Evolutionary conservation across 2,329 filamentous ascomycete genomes (phyloP), one percentile per base, ranked within the genome.

Genomic region (Aspergillus sp.): DNA sequence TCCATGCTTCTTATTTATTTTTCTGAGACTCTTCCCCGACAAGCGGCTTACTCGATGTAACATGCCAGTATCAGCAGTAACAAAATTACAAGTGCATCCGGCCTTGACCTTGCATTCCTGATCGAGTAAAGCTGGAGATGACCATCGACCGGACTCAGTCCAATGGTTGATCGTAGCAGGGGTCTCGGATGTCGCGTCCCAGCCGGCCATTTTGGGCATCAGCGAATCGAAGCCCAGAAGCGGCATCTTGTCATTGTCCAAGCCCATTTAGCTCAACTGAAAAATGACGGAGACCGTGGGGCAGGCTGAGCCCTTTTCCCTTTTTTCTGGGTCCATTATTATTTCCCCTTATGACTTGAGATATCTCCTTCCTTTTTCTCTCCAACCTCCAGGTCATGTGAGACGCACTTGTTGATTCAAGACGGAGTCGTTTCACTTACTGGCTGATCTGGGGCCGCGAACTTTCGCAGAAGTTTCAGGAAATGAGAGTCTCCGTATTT

Each of bases 101-200:
- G 40, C 30, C 30, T 61, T 62, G 55, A 53, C 58, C 58, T 60
- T 61, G 64, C 67, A 66, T 67, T 61, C 59, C 57, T 49, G 24
- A 67, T 69, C 64, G 56, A 61, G 66, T 70, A 72, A 71, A 64
- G 70, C 67, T 70, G 61, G 64, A 67, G 61, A 71, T 64, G 64
- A 66, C 65, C 59, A 66, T 66, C 67, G 62, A 64, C 66, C 58
- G 66, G 68, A 64, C 62, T 66, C 67, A 67, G 70, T 69, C 73
- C 73, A 76, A 76, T 76, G 53, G 69, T 60, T 64, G 71, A 69
- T 73, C 71, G 60, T 59, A 75, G 60, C 72, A 70, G 69, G 72
- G 67, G 70, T 74, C 63, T 73, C 68, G 70, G 67, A 71, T 64
- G 51, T 49, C 62, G 64, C 56, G 62, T 62, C 60, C 55, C 62